Percentiles rank a stretch among this genome's conserved stretches.
phyloP scores from a whole-genome alignment of 169 alveolate species.

The Blepharisma undulans region DNA sequence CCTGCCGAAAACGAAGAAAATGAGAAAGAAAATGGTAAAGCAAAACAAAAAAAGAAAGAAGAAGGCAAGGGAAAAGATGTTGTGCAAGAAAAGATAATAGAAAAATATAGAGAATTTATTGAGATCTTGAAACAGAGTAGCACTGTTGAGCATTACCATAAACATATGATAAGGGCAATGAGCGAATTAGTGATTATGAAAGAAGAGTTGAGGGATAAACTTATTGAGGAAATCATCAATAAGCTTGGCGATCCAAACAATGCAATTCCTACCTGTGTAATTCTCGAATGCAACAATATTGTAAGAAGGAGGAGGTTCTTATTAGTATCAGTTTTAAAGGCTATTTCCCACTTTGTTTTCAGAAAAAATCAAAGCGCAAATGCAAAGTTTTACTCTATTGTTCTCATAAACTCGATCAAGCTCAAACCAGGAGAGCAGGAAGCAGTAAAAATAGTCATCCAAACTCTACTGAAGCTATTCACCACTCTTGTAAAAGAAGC shows the following conservation, averaged over 20 bases:
- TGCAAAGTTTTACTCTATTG: conserved; percentile 27
- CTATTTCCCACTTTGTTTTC: background rate
- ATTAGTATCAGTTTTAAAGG: background rate
- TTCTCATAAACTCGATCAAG: conserved; percentile 25
- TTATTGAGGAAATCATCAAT: background rate
- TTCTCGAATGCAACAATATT: conserved; percentile 11
- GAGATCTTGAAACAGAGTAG: background rate
- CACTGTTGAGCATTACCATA: conserved; percentile 17
- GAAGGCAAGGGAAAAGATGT: background rate
- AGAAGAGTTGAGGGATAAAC: background rate
- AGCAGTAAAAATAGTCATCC: background rate
- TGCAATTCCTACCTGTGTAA: conserved; percentile 22
- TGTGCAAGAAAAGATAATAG: conserved; percentile 18
- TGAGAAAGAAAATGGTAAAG: background rate
- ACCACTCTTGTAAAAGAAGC: conserved; percentile 15
- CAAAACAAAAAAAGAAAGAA: background rate
- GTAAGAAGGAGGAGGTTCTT: background rate
- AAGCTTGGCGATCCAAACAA: conserved; percentile 29
- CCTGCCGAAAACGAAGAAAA: background rate
- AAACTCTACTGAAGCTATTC: background rate
- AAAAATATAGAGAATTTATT: conserved; percentile 19
- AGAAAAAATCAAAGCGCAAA: background rate
- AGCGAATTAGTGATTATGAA: conserved; percentile 8
- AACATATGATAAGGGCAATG: background rate
- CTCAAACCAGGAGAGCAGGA: background rate